Percentiles rank a stretch among this genome's conserved stretches.
Conservation (phyloP, 768 basidiomycete species). For the Lactarius tabidus region DNA sequence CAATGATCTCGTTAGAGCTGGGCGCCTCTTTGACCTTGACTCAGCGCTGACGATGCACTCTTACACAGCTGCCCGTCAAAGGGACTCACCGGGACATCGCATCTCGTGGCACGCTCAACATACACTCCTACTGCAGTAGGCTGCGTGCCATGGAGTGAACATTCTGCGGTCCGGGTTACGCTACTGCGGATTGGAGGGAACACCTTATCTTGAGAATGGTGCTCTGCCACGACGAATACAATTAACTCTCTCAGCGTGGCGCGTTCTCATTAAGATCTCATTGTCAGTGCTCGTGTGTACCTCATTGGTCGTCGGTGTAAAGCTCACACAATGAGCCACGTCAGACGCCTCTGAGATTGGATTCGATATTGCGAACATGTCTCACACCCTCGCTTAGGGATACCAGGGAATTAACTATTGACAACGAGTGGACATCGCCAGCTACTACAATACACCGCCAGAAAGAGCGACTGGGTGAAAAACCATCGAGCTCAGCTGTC, state of each 20-base stretch:
- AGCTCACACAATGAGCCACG: background rate
- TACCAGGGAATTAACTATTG: background rate
- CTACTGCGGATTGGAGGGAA: background rate
- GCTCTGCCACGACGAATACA: background rate
- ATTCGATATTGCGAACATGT: background rate
- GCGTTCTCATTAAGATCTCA: background rate
- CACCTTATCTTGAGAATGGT: background rate
- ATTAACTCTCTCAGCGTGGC: background rate
- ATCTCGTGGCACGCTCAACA: too few species aligned
- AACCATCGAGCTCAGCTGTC: background rate
- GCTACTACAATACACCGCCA: background rate
- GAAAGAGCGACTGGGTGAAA: background rate
- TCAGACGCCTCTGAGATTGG: background rate
- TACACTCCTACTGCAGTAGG: background rate
- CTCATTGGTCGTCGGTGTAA: background rate
- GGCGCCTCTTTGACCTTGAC: slow-evolving; percentile 5
- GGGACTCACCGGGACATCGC: background rate
- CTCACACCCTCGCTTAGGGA: background rate
- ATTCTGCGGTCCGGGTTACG: background rate
- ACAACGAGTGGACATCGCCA: background rate
- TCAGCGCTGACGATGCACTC: background rate
- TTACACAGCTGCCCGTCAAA: background rate
- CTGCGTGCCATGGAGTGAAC: slow-evolving; percentile 6
- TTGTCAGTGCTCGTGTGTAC: background rate
- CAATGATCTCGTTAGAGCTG: background rate